Evolutionary conservation across 805 yeast genomes (phyloP).

Genomic region (Wickerhamiella lipophila): DNA sequence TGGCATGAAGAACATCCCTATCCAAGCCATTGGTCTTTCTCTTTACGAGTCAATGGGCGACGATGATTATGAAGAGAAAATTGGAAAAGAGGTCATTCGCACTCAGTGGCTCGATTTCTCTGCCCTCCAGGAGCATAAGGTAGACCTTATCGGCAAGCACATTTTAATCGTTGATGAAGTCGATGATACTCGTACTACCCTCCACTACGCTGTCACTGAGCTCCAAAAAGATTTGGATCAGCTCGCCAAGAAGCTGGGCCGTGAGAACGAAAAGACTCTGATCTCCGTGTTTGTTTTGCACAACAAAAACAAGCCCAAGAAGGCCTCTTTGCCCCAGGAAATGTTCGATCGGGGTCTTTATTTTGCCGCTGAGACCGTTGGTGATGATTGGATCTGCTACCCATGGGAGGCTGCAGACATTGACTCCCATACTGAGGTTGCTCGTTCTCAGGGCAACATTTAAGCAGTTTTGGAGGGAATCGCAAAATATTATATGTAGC

Average conservation of each 20-base stretch:
- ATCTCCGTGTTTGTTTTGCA: constrained; percentile 72
- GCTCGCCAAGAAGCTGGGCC: constrained; percentile 48
- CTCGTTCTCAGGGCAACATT: constrained; percentile 54
- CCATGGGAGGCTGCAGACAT: constrained; percentile 85
- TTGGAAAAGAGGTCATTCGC: constrained; percentile 71
- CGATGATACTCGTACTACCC: constrained; percentile 82
- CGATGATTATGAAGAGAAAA: constrained; percentile 37
- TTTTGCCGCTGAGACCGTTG: constrained; percentile 59
- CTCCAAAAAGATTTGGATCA: constrained; percentile 51
- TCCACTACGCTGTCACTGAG: constrained; percentile 72
- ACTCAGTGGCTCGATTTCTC: constrained; percentile 87
- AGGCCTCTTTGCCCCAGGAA: constrained; percentile 53
- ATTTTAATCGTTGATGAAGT: constrained; percentile 80
- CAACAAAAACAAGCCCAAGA: constrained; percentile 71
- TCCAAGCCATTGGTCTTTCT: constrained; percentile 89
- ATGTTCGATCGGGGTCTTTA: constrained; percentile 55
- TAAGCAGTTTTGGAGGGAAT: constrained; percentile 19
- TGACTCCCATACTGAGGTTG: constrained; percentile 57
- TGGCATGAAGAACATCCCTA: constrained; percentile 65
- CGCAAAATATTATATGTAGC: background rate
- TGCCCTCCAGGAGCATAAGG: constrained; percentile 53
- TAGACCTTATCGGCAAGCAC: constrained; percentile 68
- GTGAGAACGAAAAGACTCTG: constrained; percentile 46
- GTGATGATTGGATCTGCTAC: constrained; percentile 75
- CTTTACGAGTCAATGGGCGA: constrained; percentile 69